Conservation (phyloP, 345 rosid species). For the Barbarea vulgaris region DNA sequence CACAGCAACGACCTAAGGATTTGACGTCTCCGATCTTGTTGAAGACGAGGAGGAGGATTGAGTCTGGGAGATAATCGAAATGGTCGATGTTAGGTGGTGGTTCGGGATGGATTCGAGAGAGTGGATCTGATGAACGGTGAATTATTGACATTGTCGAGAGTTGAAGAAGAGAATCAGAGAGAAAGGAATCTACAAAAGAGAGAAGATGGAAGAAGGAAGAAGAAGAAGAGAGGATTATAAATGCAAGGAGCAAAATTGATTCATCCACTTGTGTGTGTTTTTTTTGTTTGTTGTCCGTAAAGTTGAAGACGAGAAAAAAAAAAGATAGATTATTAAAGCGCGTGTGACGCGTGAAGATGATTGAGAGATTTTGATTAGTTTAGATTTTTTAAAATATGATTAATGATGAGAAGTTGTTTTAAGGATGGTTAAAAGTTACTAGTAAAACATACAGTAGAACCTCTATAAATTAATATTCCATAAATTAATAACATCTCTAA, state of each 20-base stretch:
- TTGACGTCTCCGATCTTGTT: constrained; percentile 92
- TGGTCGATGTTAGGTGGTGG: constrained; percentile 54
- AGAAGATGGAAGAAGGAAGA: neutral
- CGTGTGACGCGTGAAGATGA: neutral
- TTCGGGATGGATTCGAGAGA: constrained; percentile 55
- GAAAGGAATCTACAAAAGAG: constrained; percentile 8
- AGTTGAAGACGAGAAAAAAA: no score
- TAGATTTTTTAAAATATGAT: no score
- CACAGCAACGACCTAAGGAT: constrained; percentile 86
- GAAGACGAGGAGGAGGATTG: constrained; percentile 73
- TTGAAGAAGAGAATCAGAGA: constrained; percentile 15
- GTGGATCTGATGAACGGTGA: constrained; percentile 57
- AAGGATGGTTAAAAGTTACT: no score
- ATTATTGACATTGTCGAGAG: constrained; percentile 34
- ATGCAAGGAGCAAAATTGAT: constrained; percentile 10
- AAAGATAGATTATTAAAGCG: neutral
- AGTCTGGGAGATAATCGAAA: constrained; percentile 83
- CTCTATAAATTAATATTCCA: no score
- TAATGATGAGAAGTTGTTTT: no score
- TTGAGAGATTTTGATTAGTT: neutral
- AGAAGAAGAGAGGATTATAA: constrained; percentile 7
- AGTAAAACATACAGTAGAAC: no score
- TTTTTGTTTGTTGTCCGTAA: no score
- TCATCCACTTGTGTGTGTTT: neutral
- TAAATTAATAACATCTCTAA: no score